phyloP scores from a whole-genome alignment of 106 monocot genomes.

The Platanthera zijinensis region DNA sequence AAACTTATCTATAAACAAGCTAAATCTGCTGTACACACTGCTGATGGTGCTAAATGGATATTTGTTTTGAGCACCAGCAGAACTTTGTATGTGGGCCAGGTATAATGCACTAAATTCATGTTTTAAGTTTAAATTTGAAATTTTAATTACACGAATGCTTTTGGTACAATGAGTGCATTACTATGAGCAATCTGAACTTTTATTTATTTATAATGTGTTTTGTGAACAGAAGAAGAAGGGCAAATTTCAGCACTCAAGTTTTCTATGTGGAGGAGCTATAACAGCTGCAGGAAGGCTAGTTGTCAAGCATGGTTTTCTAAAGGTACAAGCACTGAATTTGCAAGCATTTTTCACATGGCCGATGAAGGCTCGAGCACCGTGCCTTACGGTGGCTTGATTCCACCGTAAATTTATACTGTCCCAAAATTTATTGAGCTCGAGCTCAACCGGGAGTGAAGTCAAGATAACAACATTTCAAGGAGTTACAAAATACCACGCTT shows the following conservation, averaged over 20 bases:
- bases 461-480: too few species aligned
- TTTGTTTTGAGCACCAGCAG: constrained; percentile 79
- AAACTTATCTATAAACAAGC: constrained; percentile 49
- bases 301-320: constrained; percentile 43
- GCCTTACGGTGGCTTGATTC: background rate
- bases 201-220: background rate
- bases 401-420: background rate
- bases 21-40: constrained; percentile 42
- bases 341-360: background rate
- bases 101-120: constrained; percentile 2
- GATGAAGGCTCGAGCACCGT: too few species aligned
- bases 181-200: background rate
- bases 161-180: background rate
- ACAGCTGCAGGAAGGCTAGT: constrained; percentile 58
- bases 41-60: constrained; percentile 72
- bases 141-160: background rate
- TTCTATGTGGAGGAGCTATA: constrained; percentile 56
- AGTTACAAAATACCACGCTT: too few species aligned
- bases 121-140: background rate
- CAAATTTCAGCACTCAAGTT: constrained; percentile 68
- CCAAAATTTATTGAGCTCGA: background rate
- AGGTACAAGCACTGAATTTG: constrained; percentile 21
- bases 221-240: constrained; percentile 59
- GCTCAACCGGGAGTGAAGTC: too few species aligned
- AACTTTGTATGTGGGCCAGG: constrained; percentile 69